These are phyloP conservation scores for Brettanomyces sp. DNA, from an alignment of 805 yeast species.

Conservation along the genomic window DNA sequence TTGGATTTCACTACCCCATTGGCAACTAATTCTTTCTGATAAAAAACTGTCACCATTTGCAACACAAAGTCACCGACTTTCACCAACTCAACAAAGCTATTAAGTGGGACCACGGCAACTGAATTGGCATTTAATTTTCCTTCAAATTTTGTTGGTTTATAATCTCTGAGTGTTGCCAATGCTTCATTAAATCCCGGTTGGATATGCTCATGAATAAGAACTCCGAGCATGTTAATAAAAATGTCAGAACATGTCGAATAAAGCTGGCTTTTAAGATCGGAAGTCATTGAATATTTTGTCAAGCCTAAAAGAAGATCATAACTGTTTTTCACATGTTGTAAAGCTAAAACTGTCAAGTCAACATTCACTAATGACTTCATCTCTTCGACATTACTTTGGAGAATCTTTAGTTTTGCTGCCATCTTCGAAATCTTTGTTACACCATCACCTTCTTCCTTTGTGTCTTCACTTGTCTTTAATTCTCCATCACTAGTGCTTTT, in stretches of 20 bases:
- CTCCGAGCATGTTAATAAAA: slow-evolving; percentile 55
- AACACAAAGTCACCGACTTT: slow-evolving; percentile 88
- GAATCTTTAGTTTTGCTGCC: slow-evolving; percentile 72
- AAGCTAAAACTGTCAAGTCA: slow-evolving; percentile 63
- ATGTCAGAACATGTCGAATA: slow-evolving; percentile 41
- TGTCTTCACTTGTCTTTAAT: slow-evolving; percentile 18
- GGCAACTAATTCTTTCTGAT: slow-evolving; percentile 67
- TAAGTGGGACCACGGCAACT: slow-evolving; percentile 65
- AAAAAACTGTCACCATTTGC: slow-evolving; percentile 87
- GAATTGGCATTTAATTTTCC: slow-evolving; percentile 9
- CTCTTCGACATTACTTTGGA: slow-evolving; percentile 65
- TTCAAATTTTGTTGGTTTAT: slow-evolving; percentile 60
- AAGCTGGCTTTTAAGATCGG: slow-evolving; percentile 24
- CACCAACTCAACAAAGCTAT: slow-evolving; percentile 80
- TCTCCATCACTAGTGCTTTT: slow-evolving; percentile 12
- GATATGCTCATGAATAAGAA: slow-evolving; percentile 68
- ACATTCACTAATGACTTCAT: slow-evolving; percentile 71
- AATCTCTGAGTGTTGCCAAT: slow-evolving; percentile 53
- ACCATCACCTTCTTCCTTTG: slow-evolving; percentile 13
- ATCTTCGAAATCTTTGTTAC: slow-evolving; percentile 42
- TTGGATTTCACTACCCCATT: slow-evolving; percentile 36
- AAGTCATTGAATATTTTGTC: slow-evolving; percentile 19
- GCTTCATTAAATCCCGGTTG: slow-evolving; percentile 81
- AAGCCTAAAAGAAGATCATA: slow-evolving; percentile 51
- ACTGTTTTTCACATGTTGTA: slow-evolving; percentile 59